Evolutionary conservation across 768 basidiomycete genomes (phyloP), one percentile per base, ranked within the genome.

Genomic region (Sistotremastrum niveocremeum): DNA sequence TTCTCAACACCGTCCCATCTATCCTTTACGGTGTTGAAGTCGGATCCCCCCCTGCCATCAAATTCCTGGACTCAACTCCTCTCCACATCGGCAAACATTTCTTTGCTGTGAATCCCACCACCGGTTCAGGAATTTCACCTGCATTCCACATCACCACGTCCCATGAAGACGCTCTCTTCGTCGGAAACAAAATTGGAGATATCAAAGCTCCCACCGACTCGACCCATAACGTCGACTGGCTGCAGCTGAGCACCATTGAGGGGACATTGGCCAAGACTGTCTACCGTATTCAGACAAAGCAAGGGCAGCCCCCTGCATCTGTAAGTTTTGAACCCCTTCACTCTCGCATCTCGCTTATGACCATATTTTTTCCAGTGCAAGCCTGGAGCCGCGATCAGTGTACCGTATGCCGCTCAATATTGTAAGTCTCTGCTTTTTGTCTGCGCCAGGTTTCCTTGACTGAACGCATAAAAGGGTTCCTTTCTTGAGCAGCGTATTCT

Each of bases 151-250:
- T 55, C 46, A 44, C 45, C n/a, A 38, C 42, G 4, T 46, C 33
- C 8, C 40, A 40, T 4, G 33, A 47, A 35, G 28, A 47, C 6
- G 46, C 46, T 33, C 43, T 43, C 12, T 39, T 47, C 3, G 34
- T 47, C 29, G 31, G 40, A n/a, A 28, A 10, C 41, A 47, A 47
- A 20, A 43, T 8, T 9, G 46, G 34, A 44, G 40, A 45, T 35
- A 37, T 54, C 20, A 30, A 41, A 9, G 20, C 50, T 36, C 54
- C 53, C n/a, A 39, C 4, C 29, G 31, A 32, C 34, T 37, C 46
- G 1, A 31, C 41, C 2, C 4, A 34, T 10, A 54, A 59, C 42
- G 55, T 64, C 7, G 55, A 59, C 9, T 64, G 60, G 61, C 50
- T 52, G 12, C 36, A 52, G 34, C 31, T 53, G 12, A 44, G 9